A percentile compares a stretch with the other conserved stretches of the same genome.
Evolutionary conservation across 306 rosid genomes (phyloP).

Genomic region (Neltuma alba): DNA sequence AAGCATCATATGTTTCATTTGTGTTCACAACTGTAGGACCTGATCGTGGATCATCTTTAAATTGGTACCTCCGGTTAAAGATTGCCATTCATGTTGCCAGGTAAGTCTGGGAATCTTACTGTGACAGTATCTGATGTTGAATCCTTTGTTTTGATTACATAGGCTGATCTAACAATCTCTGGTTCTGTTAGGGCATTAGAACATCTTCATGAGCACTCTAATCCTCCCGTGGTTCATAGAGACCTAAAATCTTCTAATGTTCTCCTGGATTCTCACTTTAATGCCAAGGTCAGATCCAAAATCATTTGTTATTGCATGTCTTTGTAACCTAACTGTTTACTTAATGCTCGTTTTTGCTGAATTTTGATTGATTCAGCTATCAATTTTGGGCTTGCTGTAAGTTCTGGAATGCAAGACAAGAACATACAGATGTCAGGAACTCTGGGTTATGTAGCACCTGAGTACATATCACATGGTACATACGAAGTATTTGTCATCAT

Average conservation of each 20-base stretch:
- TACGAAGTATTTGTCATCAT: constrained; percentile 19
- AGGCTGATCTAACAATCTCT: constrained; percentile 19
- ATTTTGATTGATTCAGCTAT: constrained; percentile 68
- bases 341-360: constrained; percentile 31
- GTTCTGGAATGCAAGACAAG: constrained; percentile 68
- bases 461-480: constrained; percentile 83
- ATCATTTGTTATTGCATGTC: constrained; percentile 7
- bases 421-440: constrained; percentile 75
- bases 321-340: constrained; percentile 5
- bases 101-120: constrained; percentile 42
- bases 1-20: constrained; percentile 21
- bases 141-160: constrained; percentile 6
- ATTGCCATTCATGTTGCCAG: constrained; percentile 85
- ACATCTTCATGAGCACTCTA: constrained; percentile 85
- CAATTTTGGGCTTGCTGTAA: constrained; percentile 77
- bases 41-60: constrained; percentile 61
- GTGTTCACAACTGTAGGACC: constrained; percentile 59
- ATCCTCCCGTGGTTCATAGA: constrained; percentile 84
- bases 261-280: constrained; percentile 83
- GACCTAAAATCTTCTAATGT: constrained; percentile 74
- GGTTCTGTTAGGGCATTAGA: constrained; percentile 72
- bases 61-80: constrained; percentile 82
- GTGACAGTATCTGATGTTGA: not conserved
- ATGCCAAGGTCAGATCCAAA: constrained; percentile 71
- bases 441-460: constrained; percentile 78